A percentile compares a stretch with the other conserved stretches of the same genome.
Evolutionary conservation across 345 rosid genomes (phyloP).

Genomic region (Aegle marmelos): DNA sequence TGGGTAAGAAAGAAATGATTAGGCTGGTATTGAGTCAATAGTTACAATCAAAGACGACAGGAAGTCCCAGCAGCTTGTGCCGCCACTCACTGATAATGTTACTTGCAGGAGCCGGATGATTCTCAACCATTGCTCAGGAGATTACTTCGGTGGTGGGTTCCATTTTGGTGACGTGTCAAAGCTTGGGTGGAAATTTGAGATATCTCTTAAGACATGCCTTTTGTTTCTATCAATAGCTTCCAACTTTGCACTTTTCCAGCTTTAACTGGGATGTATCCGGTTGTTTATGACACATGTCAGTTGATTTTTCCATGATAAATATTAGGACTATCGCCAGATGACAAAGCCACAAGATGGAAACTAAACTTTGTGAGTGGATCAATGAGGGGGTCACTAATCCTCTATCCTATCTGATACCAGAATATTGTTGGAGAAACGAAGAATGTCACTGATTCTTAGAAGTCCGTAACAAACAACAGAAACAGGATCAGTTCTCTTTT

Average conservation of each 20-base stretch:
- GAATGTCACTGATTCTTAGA: neutral
- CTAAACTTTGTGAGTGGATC: too few species aligned
- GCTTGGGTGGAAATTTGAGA: slow-evolving; percentile 18
- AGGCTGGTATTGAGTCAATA: slow-evolving; percentile 22
- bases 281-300: slow-evolving; percentile 19
- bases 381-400: too few species aligned
- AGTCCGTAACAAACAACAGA: neutral
- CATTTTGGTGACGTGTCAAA: slow-evolving; percentile 24
- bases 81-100: slow-evolving; percentile 32
- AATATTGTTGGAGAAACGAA: too few species aligned
- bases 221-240: slow-evolving; percentile 23
- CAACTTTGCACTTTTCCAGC: slow-evolving; percentile 29
- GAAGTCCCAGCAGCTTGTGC: slow-evolving; percentile 22
- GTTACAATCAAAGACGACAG: slow-evolving; percentile 23
- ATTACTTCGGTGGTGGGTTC: slow-evolving; percentile 9
- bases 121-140: neutral
- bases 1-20: neutral
- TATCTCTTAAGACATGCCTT: slow-evolving; percentile 27
- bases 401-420: too few species aligned
- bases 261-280: slow-evolving; percentile 9
- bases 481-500: neutral
- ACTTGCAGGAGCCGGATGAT: slow-evolving; percentile 15
- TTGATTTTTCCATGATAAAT: neutral
- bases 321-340: too few species aligned
- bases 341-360: too few species aligned